Evolutionary conservation across 768 basidiomycete genomes (phyloP).

Genomic region (Podaxis carcinomalis): DNA sequence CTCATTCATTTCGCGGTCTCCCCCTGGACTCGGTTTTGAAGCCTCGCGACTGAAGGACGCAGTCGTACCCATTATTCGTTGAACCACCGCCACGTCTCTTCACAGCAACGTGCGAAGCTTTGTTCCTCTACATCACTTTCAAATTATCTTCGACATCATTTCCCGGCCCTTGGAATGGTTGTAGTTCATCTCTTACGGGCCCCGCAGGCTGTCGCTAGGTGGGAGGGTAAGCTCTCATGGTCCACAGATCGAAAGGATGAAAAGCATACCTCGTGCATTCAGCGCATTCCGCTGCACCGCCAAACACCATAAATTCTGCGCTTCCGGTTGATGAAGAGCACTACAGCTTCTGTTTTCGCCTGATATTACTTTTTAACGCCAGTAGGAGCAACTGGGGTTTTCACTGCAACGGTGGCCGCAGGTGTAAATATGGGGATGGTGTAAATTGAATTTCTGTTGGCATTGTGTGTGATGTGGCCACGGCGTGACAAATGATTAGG

Average conservation of each 20-base stretch:
- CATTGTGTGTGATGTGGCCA: background rate
- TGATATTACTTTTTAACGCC: constrained; percentile 19
- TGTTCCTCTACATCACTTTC: too few relatives aligned
- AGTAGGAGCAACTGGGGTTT: constrained; percentile 25
- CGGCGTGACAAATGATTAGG: too few relatives aligned
- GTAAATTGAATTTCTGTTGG: background rate
- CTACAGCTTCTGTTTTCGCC: constrained; percentile 91
- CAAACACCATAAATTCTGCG: constrained; percentile 89
- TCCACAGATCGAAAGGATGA: background rate
- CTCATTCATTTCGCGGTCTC: too few relatives aligned
- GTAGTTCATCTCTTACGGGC: too few relatives aligned
- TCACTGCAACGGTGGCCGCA: constrained; percentile 33
- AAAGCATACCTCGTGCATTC: constrained; percentile 77
- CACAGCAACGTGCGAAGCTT: too few relatives aligned
- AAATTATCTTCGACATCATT: too few relatives aligned
- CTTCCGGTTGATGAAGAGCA: constrained; percentile 91
- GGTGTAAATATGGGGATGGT: background rate
- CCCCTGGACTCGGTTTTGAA: too few relatives aligned
- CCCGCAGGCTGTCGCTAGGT: constrained; percentile 35
- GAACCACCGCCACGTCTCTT: too few relatives aligned
- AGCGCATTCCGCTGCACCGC: constrained; percentile 97
- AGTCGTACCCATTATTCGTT: too few relatives aligned
- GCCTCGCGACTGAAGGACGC: too few relatives aligned
- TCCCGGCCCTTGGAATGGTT: too few relatives aligned
- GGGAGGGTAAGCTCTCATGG: background rate